Percentiles rank a stretch among this genome's conserved stretches.
These are phyloP conservation scores for Ogataea dorogensis DNA, from an alignment of 805 yeast genomes.

Conservation along the genomic window DNA sequence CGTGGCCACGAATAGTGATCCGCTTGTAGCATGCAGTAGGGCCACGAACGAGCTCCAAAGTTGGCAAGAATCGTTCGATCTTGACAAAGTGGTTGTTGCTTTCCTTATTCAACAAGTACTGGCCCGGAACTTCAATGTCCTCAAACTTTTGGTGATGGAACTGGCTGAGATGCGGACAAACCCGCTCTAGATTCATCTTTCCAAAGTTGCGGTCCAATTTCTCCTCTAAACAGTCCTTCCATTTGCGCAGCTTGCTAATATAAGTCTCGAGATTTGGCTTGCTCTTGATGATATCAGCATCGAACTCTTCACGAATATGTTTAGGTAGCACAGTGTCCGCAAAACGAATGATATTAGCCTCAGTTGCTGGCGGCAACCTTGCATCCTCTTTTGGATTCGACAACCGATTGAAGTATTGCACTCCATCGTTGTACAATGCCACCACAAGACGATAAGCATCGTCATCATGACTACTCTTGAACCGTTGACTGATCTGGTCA, in stretches of 20 bases:
- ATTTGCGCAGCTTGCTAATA: slow-evolving; percentile 74
- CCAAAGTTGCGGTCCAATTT: slow-evolving; percentile 83
- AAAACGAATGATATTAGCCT: slow-evolving; percentile 79
- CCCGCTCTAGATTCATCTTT: slow-evolving; percentile 77
- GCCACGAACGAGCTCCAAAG: slow-evolving; percentile 84
- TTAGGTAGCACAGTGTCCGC: slow-evolving; percentile 92
- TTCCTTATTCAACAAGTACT: slow-evolving; percentile 84
- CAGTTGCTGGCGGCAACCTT: slow-evolving; percentile 85
- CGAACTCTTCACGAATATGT: slow-evolving; percentile 85
- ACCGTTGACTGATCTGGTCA: slow-evolving; percentile 91
- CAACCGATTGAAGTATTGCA: slow-evolving; percentile 81
- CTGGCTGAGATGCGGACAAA: slow-evolving; percentile 93
- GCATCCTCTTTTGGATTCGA: slow-evolving; percentile 88
- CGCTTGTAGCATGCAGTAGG: slow-evolving; percentile 88
- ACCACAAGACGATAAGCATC: slow-evolving; percentile 93
- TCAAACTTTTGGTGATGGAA: slow-evolving; percentile 98
- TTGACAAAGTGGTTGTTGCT: slow-evolving; percentile 88
- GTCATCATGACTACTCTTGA: slow-evolving; percentile 91
- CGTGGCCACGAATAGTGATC: slow-evolving; percentile 86
- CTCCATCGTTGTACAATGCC: slow-evolving; percentile 90
- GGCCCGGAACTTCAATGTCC: slow-evolving; percentile 97
- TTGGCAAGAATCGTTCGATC: slow-evolving; percentile 89
- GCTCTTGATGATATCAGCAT: slow-evolving; percentile 80
- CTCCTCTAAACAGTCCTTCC: slow-evolving; percentile 93
- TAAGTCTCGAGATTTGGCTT: slow-evolving; percentile 89